Percentiles rank a stretch among this genome's conserved stretches.
phyloP scores from a whole-genome alignment of 805 yeast genomes.

The Barnettozyma californica region DNA sequence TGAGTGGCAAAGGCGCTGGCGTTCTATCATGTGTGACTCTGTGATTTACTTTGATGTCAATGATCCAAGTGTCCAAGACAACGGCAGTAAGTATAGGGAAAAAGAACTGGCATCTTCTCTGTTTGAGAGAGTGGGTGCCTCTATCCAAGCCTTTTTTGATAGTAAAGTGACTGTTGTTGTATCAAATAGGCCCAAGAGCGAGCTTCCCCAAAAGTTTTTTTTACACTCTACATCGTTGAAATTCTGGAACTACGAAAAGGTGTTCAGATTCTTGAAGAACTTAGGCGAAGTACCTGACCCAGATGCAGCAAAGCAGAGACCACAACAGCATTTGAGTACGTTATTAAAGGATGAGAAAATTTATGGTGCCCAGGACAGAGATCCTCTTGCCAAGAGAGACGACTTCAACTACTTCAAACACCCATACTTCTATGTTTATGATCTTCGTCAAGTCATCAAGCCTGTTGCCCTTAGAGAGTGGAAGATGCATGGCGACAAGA shows the following conservation, averaged over 20 bases:
- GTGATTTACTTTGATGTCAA: constrained; percentile 52
- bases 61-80: constrained; percentile 28
- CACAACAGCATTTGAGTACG: constrained; percentile 41
- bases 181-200: constrained; percentile 51
- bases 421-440: constrained; percentile 74
- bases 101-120: constrained; percentile 29
- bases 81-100: constrained; percentile 24
- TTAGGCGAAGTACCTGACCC: constrained; percentile 37
- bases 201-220: constrained; percentile 51
- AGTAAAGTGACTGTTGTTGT: constrained; percentile 66
- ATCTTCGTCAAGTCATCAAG: constrained; percentile 66
- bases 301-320: constrained; percentile 13
- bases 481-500: constrained; percentile 33
- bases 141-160: constrained; percentile 54
- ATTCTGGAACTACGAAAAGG: constrained; percentile 86
- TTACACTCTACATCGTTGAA: constrained; percentile 32
- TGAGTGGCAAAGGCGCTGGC: constrained; percentile 59
- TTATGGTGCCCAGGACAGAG: constrained; percentile 84
- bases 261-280: constrained; percentile 68
- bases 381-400: constrained; percentile 77
- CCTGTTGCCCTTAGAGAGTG: constrained; percentile 85
- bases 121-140: constrained; percentile 42
- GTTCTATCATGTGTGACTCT: constrained; percentile 48
- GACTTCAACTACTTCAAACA: constrained; percentile 79
- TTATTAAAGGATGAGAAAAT: constrained; percentile 79